These are phyloP conservation scores for Neonectria magnoliae DNA, from an alignment of 2,329 filamentous ascomycete species.

Conservation along the genomic window DNA sequence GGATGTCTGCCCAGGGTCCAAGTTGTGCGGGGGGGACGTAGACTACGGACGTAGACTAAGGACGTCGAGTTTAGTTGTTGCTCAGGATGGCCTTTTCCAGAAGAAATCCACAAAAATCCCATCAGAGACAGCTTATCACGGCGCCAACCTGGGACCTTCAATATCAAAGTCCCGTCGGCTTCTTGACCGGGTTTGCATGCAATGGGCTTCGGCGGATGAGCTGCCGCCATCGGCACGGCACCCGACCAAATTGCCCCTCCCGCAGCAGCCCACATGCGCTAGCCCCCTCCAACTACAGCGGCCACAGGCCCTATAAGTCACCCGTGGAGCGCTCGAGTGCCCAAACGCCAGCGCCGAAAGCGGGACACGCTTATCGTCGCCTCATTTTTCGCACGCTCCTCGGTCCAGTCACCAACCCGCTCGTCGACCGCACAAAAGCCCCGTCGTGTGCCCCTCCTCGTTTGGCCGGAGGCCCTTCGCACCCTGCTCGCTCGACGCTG, in stretches of 20 bases:
- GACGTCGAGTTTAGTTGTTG: neutral
- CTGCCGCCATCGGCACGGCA: constrained; percentile 1
- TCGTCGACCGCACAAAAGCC: constrained; percentile 21
- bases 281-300: neutral
- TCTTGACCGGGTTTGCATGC: neutral
- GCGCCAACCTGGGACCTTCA: neutral
- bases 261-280: constrained; percentile 14
- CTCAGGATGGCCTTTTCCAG: neutral
- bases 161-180: neutral
- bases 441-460: constrained; percentile 1
- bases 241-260: constrained; percentile 13
- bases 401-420: constrained; percentile 19
- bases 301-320: constrained; percentile 1
- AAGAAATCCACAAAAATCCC: neutral
- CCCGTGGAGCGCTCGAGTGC: neutral
- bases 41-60: no score
- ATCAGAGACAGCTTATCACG: neutral
- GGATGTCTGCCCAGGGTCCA: neutral
- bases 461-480: constrained; percentile 15
- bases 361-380: constrained; percentile 47
- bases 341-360: constrained; percentile 43
- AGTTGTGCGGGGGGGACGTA: no score
- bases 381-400: constrained; percentile 32
- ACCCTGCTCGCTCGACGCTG: constrained; percentile 11
- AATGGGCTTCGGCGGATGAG: neutral